Percentiles rank a stretch among this genome's conserved stretches.
phyloP scores from a whole-genome alignment of 106 monocot species.

The Iris macrosiphon region DNA sequence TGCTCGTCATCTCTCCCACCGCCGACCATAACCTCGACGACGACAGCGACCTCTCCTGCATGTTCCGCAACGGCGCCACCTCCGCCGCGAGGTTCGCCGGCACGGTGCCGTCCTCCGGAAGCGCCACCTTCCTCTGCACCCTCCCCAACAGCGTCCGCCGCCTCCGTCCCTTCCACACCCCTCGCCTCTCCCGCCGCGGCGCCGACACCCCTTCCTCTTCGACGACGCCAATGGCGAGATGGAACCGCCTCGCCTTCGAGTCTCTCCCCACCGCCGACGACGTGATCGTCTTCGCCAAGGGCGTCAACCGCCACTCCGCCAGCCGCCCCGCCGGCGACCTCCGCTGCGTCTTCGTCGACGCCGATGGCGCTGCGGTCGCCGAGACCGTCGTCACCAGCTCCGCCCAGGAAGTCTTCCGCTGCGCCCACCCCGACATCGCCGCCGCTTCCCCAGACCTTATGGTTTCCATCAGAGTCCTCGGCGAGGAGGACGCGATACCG shows the following conservation, averaged over 20 bases:
- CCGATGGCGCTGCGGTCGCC: constrained; percentile 2
- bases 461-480: constrained; percentile 19
- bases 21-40: background rate
- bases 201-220: background rate
- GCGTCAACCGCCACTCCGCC: constrained; percentile 43
- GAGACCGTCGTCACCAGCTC: constrained; percentile 35
- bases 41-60: constrained; percentile 28
- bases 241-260: constrained; percentile 55
- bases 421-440: constrained; percentile 21
- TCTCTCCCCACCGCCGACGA: constrained; percentile 42
- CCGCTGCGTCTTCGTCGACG: constrained; percentile 36
- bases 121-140: constrained; percentile 27
- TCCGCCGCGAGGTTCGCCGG: constrained; percentile 36
- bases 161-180: constrained; percentile 25
- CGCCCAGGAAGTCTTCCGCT: constrained; percentile 81
- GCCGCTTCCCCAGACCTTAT: background rate
- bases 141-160: constrained; percentile 28
- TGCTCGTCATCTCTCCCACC: constrained; percentile 32
- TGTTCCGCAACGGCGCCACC: constrained; percentile 31
- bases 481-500: constrained; percentile 15
- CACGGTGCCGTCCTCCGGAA: constrained; percentile 13
- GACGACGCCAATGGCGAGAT: constrained; percentile 26
- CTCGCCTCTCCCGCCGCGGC: constrained; percentile 9
- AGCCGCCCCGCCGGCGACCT: constrained; percentile 19
- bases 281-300: constrained; percentile 80